Conservation (phyloP, 805 yeast species). For the Yarrowia hollandica region DNA sequence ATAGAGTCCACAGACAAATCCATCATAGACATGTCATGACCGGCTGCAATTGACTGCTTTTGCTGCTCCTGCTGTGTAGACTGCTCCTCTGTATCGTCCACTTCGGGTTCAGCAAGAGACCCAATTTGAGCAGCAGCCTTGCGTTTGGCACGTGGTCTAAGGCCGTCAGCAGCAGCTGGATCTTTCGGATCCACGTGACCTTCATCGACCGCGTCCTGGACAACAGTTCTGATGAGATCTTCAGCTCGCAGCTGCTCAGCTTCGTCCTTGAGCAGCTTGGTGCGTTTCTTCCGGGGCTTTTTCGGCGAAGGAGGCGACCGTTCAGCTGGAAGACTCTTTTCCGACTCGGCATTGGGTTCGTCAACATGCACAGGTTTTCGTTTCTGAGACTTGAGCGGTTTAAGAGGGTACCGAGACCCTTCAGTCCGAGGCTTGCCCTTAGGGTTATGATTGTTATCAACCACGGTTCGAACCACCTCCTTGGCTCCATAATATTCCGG, state of each 20-base stretch:
- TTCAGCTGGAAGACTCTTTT: neutral
- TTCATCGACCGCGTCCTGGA: conserved; percentile 11
- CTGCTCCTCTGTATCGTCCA: neutral
- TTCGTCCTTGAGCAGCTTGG: neutral
- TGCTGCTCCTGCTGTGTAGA: neutral
- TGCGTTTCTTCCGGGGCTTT: neutral
- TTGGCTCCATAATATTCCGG: conserved; percentile 27
- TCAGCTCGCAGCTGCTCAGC: conserved; percentile 22
- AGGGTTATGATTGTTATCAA: conserved; percentile 25
- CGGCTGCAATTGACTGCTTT: neutral
- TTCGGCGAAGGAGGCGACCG: neutral
- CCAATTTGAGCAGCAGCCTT: conserved; percentile 21
- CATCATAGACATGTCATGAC: neutral
- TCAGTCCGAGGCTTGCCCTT: conserved; percentile 18
- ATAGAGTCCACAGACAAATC: neutral
- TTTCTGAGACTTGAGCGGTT: conserved; percentile 19
- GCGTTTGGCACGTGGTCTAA: neutral
- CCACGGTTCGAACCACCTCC: conserved; percentile 24
- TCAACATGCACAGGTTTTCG: neutral
- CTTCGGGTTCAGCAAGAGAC: conserved; percentile 7
- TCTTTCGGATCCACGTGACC: conserved; percentile 14
- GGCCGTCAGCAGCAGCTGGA: conserved; percentile 21
- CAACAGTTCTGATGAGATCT: conserved; percentile 11
- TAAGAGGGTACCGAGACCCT: conserved; percentile 19
- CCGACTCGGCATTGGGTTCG: conserved; percentile 19